These are phyloP conservation scores for Rhynchospora breviuscula DNA, from an alignment of 176 grass and related monocot genomes.

Conservation along the genomic window DNA sequence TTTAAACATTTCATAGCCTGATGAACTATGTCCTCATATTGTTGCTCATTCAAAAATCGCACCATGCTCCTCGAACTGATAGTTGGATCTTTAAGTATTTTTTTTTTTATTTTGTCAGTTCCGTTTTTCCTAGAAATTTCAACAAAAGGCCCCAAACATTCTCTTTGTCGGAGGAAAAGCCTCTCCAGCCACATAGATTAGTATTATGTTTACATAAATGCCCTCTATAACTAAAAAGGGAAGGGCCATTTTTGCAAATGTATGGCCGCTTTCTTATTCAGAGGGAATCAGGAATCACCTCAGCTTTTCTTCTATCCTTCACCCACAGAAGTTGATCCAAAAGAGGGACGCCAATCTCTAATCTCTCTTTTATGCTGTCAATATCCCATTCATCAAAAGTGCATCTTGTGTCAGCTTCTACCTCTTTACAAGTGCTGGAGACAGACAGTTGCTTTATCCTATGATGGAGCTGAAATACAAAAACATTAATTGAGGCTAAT, in stretches of 20 bases:
- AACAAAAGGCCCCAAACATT: not conserved
- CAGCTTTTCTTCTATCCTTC: conserved; percentile 4
- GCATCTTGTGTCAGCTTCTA: no score
- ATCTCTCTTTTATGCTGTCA: conserved; percentile 16
- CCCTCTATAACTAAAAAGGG: not conserved
- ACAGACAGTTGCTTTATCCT: no score
- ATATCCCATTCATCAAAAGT: not conserved
- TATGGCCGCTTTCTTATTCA: not conserved
- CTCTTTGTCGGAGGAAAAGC: not conserved
- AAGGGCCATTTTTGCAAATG: not conserved
- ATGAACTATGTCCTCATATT: not conserved
- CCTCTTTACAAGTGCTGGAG: no score
- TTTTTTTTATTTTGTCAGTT: not conserved
- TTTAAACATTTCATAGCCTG: not conserved
- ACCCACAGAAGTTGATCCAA: conserved; percentile 16
- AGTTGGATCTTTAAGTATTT: not conserved
- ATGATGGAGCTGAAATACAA: no score
- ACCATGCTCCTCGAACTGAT: not conserved
- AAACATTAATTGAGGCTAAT: not conserved
- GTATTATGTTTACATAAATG: not conserved
- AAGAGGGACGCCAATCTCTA: not conserved
- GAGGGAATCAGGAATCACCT: not conserved
- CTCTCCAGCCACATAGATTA: not conserved
- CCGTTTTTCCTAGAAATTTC: not conserved
- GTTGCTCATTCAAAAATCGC: not conserved